Base-by-base conservation (phyloP, 2,329 filamentous ascomycete species). In the Clonostachys chloroleuca region DNA sequence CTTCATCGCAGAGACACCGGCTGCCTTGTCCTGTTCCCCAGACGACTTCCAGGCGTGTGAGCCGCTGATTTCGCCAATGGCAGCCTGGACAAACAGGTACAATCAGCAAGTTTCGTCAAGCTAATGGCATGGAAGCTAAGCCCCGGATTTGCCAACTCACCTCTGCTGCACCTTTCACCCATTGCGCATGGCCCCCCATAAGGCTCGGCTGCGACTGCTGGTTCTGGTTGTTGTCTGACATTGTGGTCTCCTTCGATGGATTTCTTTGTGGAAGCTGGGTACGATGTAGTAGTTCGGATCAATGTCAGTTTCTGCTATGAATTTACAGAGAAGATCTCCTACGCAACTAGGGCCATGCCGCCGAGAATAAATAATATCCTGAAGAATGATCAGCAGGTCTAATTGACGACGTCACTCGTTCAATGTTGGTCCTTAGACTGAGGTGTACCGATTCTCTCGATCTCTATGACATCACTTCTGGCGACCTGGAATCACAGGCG, bases 131-230 rank as follows among this genome's bases (percentile, higher is more conserved):
- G 17, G 39, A 36, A 42, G 33, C 9, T 6, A 39, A 12, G 14
- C 16, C 4, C 5, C 7, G 17, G 9, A 3, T 4, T 1, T n/a
- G 17, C 14, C 5, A 6, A 58, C 65, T 48, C 64, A 84, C 85
- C 68, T 86, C 81, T 47, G 80, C 77, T 7, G 80, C 80, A 45
- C 84, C 85, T 58, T 87, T 88, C 57, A 81, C 74, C 57, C 86
- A 89, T 58, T 87, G 80, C 34, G 74, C 82, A 60, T 88, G 85
- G 40, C 78, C 75, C 49, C 75, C 71, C 40, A 87, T 59, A 52
- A 89, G 81, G 41, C 82, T 75, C 17, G 83, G 78, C 50, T 80
- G 69, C 50, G 73, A 62, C 37, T 62, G 54, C 34, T 63, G 48
- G 45, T 56, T 52, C 24, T 30, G 8, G 51, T 54, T 63, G 56